phyloP scores from a whole-genome alignment of 306 rosid species.

The Cucumis melo region DNA sequence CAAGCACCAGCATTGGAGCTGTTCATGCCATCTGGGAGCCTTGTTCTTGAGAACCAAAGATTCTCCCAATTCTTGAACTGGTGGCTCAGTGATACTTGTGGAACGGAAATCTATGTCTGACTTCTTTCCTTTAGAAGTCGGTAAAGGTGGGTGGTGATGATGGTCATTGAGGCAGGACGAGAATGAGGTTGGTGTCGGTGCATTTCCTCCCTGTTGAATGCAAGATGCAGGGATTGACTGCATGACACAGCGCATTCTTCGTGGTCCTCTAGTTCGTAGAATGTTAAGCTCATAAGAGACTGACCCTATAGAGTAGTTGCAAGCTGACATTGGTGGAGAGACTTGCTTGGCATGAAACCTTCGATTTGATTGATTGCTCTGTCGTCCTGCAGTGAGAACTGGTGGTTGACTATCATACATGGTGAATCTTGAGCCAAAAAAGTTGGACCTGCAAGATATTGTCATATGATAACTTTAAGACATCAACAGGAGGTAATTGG shows the following conservation, averaged over 20 bases:
- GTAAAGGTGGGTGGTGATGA: slow-evolving; percentile 22
- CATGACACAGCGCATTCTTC: slow-evolving; percentile 62
- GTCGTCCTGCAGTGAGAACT: slow-evolving; percentile 15
- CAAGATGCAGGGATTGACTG: slow-evolving; percentile 51
- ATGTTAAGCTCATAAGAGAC: slow-evolving; percentile 53
- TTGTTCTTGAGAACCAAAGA: slow-evolving; percentile 56
- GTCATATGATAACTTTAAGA: not conserved
- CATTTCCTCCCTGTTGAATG: slow-evolving; percentile 54
- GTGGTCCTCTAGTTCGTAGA: slow-evolving; percentile 57
- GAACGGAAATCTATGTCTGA: slow-evolving; percentile 19
- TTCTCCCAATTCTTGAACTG: slow-evolving; percentile 22
- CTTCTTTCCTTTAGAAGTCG: slow-evolving; percentile 31
- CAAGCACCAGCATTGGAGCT: slow-evolving; percentile 85
- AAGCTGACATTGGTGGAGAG: slow-evolving; percentile 63
- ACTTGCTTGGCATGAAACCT: slow-evolving; percentile 55
- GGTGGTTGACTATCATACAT: slow-evolving; percentile 53
- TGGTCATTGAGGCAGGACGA: slow-evolving; percentile 23
- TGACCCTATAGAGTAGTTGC: slow-evolving; percentile 40
- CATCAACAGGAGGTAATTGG: slow-evolving; percentile 10
- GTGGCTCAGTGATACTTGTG: slow-evolving; percentile 14
- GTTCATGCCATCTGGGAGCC: slow-evolving; percentile 92
- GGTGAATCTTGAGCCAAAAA: slow-evolving; percentile 65
- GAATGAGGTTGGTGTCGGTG: slow-evolving; percentile 50
- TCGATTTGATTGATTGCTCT: slow-evolving; percentile 24
- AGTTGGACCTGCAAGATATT: slow-evolving; percentile 50